Percentiles rank a stretch among this genome's conserved stretches.
These are phyloP conservation scores for Penicillium coffeae DNA, from an alignment of 495 filamentous ascomycete genomes.

Conservation along the genomic window DNA sequence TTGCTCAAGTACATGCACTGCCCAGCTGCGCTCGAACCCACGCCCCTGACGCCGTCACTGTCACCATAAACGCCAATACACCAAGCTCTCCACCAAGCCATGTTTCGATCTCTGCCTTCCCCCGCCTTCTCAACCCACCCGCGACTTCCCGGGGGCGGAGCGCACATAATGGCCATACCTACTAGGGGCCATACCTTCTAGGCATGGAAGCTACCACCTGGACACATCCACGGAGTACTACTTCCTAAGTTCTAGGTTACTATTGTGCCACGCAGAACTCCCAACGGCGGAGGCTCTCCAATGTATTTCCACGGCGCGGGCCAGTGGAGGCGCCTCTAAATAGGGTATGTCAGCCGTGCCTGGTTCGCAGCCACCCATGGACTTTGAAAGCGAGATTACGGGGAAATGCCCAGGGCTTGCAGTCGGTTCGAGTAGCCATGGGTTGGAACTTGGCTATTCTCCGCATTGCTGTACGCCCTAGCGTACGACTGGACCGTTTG, in stretches of 20 bases:
- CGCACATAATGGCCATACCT: too few relatives aligned
- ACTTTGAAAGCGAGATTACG: not conserved
- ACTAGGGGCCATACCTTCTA: too few relatives aligned
- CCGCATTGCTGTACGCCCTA: not conserved
- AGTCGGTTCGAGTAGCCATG: not conserved
- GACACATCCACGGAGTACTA: too few relatives aligned
- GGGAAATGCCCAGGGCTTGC: not conserved
- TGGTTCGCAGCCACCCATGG: constrained; percentile 4
- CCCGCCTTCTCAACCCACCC: not conserved
- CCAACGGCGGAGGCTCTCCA: not conserved
- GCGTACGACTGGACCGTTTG: not conserved
- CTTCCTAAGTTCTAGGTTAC: too few relatives aligned
- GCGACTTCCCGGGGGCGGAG: not conserved
- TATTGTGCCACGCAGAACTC: not conserved
- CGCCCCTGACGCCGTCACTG: too few relatives aligned
- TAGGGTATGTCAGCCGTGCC: constrained; percentile 7
- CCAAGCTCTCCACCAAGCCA: not conserved
- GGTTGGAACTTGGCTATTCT: not conserved
- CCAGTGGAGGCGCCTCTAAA: constrained; percentile 8
- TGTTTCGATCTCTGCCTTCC: not conserved
- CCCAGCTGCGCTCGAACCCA: too few relatives aligned
- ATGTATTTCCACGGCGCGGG: constrained; percentile 7
- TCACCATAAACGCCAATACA: too few relatives aligned
- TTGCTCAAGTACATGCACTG: too few relatives aligned
- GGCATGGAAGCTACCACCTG: too few relatives aligned